Evolutionary conservation across 2,329 filamentous ascomycete species (phyloP), one percentile per base, ranked within the genome.

Genomic region (Aspergillus terreus): DNA sequence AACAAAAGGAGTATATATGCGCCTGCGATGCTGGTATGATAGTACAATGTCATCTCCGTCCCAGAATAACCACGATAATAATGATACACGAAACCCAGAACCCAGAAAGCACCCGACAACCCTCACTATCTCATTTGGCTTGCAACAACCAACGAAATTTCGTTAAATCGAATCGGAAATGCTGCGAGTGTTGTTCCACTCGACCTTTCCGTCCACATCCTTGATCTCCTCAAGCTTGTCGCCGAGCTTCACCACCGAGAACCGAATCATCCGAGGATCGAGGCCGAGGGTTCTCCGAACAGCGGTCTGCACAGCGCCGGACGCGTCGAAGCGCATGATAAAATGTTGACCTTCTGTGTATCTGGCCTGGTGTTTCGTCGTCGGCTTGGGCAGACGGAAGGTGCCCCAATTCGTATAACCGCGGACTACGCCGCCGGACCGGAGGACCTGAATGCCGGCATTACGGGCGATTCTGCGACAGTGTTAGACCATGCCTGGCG

Each of bases 331-430:
- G 63, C 94, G 89, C 88, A 99, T 89, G 67, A 95, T 88, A 73
- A 99, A 99, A 81, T 99, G 95, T 78, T 97, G 92, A 50, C 94
- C 94, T 61, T 85, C 82, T 58, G 83, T 83, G 80, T 97, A 87
- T 60, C 84, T 85, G 62, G 87, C 84, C 75, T 96, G 91, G 73
- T 95, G 86, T 68, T 87, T 86, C 56, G 85, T 86, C 53, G 86
- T 80, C 56, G 90, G 84, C 61, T 85, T 87, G 44, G 94, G 92
- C 15, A 99, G 86, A 44, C 86, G 80, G 76, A 94, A 96, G 62
- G 88, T 82, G 68, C 94, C 94, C 94, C 94, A 99, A 80, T 99
- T 99, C 62, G 86, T 86, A 68, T 95, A 81, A 69, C 91, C 91
- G 63, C 94, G 91, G 67, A 99, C 84, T 51, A 96, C 92, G 72